These are phyloP conservation scores for Echinochloa phyllopogon DNA, from an alignment of 176 grass and related monocot genomes.

Conservation along the genomic window DNA sequence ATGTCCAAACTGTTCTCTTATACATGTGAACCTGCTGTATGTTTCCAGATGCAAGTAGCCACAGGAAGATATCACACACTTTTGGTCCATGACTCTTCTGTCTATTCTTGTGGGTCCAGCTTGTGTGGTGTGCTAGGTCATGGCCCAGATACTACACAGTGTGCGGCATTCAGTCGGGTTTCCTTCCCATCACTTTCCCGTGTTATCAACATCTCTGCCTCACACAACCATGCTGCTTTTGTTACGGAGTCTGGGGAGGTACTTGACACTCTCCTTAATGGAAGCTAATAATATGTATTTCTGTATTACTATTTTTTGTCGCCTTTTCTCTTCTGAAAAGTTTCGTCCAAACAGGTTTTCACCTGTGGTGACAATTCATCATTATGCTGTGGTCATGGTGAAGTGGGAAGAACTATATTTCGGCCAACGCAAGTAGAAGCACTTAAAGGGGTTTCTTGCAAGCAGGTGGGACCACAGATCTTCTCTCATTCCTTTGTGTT, in stretches of 20 bases:
- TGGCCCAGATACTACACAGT: constrained; percentile 94
- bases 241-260: constrained; percentile 94
- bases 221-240: constrained; percentile 94
- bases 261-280: constrained; percentile 36
- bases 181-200: constrained; percentile 79
- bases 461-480: constrained; percentile 64
- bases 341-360: constrained; percentile 69
- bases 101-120: constrained; percentile 97
- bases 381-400: constrained; percentile 92
- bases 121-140: constrained; percentile 99
- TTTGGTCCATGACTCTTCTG: constrained; percentile 90
- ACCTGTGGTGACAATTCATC: constrained; percentile 99
- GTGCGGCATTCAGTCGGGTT: constrained; percentile 76
- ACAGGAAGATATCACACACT: constrained; percentile 98
- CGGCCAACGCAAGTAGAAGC: constrained; percentile 81
- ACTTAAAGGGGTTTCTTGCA: constrained; percentile 75
- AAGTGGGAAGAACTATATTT: constrained; percentile 88
- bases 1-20: constrained; percentile 49
- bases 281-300: constrained; percentile 2
- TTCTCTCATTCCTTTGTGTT: constrained; percentile 22
- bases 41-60: constrained; percentile 96
- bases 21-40: constrained; percentile 44
- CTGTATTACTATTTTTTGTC: not conserved
- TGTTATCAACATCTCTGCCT: constrained; percentile 88
- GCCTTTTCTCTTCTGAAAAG: constrained; percentile 10